These are phyloP conservation scores for Quercus lobata DNA, from an alignment of 331 rosid genomes.

Conservation along the genomic window DNA sequence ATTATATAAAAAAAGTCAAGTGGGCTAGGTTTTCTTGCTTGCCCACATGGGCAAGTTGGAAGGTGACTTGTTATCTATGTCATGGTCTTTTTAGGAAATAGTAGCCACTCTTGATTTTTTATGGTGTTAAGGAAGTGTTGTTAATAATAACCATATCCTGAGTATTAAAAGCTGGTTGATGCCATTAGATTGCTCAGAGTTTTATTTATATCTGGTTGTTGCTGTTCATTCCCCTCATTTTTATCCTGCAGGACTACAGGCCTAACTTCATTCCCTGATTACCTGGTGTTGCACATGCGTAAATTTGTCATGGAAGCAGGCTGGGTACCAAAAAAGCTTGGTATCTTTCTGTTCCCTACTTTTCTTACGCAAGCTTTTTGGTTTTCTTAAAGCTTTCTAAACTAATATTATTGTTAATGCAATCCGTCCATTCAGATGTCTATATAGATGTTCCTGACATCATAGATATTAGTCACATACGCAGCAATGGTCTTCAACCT, in stretches of 20 bases:
- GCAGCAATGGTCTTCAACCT: slow-evolving; percentile 76
- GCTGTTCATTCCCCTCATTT: neutral
- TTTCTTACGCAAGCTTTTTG: neutral
- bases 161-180: neutral
- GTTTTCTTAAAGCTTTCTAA: neutral
- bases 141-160: neutral
- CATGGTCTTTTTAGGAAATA: neutral
- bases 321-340: slow-evolving; percentile 99
- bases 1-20: neutral
- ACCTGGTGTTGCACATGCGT: slow-evolving; percentile 93
- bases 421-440: slow-evolving; percentile 63
- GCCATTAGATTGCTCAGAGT: neutral
- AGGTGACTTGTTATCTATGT: no score
- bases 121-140: neutral
- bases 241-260: slow-evolving; percentile 64
- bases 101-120: neutral
- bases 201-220: slow-evolving; percentile 1
- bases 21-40: neutral
- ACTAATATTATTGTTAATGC: neutral
- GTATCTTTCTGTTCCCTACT: slow-evolving; percentile 37
- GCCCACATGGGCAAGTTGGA: neutral
- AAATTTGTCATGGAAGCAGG: slow-evolving; percentile 90
- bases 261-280: slow-evolving; percentile 93
- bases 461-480: slow-evolving; percentile 91
- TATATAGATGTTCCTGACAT: slow-evolving; percentile 92